Percentiles rank a stretch among this genome's conserved stretches.
phyloP scores from a whole-genome alignment of 1,284 basidiomycete species.

The Cryptococcus amylolentus region DNA sequence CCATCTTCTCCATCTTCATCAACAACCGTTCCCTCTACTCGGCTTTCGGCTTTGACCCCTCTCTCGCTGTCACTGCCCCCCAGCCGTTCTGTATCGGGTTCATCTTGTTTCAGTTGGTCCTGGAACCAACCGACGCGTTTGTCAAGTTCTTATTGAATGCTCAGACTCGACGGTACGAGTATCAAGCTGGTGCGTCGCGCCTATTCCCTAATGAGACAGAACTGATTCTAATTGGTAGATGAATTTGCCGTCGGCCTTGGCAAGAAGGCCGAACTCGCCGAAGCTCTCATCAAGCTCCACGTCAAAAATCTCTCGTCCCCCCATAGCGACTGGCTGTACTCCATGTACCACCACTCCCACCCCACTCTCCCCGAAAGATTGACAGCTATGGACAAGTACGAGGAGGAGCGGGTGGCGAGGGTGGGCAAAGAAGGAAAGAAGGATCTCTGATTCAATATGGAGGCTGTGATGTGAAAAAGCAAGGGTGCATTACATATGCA shows the following conservation, averaged over 20 bases:
- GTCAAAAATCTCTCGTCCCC: slow-evolving; percentile 86
- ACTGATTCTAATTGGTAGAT: slow-evolving; percentile 23
- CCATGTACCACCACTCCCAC: slow-evolving; percentile 88
- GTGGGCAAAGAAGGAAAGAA: slow-evolving; percentile 6
- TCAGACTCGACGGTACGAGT: slow-evolving; percentile 78
- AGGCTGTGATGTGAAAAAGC: not conserved
- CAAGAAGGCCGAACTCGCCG: slow-evolving; percentile 62
- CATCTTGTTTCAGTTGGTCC: slow-evolving; percentile 79
- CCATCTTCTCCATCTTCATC: slow-evolving; percentile 87
- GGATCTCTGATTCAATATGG: slow-evolving; percentile 3
- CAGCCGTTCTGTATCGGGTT: slow-evolving; percentile 85
- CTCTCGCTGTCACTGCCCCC: slow-evolving; percentile 56
- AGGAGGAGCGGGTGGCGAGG: slow-evolving; percentile 16
- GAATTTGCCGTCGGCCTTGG: slow-evolving; percentile 46
- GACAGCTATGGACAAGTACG: slow-evolving; percentile 64
- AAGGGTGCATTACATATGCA: not conserved
- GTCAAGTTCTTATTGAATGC: slow-evolving; percentile 74
- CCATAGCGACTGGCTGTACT: slow-evolving; percentile 89
- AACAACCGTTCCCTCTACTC: slow-evolving; percentile 71
- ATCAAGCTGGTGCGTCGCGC: slow-evolving; percentile 67
- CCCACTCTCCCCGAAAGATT: slow-evolving; percentile 83
- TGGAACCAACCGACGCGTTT: slow-evolving; percentile 76
- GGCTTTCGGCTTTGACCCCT: slow-evolving; percentile 77
- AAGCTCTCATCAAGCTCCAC: slow-evolving; percentile 75
- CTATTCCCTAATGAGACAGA: slow-evolving; percentile 1